phyloP scores from a whole-genome alignment of 257 asterid species.

The Gentiana straminea region DNA sequence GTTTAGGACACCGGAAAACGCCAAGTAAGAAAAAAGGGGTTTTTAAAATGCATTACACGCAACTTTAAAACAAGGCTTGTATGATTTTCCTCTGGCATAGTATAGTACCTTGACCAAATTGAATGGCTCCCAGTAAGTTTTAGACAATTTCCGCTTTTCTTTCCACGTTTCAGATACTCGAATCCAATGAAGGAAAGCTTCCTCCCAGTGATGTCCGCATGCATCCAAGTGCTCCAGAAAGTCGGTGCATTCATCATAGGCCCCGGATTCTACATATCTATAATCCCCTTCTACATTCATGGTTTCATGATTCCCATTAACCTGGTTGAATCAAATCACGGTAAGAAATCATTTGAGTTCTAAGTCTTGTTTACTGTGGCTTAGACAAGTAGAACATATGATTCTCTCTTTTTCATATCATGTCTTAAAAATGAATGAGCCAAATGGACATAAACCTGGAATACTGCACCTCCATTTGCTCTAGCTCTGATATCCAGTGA shows the following conservation, averaged over 20 bases:
- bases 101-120: conserved; percentile 72
- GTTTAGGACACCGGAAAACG: conserved; percentile 7
- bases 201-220: conserved; percentile 70
- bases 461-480: conserved; percentile 92
- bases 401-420: no score
- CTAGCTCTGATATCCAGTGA: conserved; percentile 78
- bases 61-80: no score
- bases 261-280: conserved; percentile 75
- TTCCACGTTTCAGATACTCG: conserved; percentile 48
- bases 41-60: no score
- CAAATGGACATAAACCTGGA: conserved; percentile 50
- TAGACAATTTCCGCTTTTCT: conserved; percentile 35
- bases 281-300: conserved; percentile 94
- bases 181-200: conserved; percentile 76
- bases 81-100: neutral
- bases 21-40: neutral
- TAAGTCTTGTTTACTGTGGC: neutral
- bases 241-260: conserved; percentile 65
- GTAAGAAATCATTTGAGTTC: neutral
- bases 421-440: no score
- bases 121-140: conserved; percentile 66
- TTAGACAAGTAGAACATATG: neutral
- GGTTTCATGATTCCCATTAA: conserved; percentile 95
- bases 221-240: conserved; percentile 73
- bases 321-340: conserved; percentile 27